Base-by-base conservation (phyloP, 164 flowering plant species). In the Aristolochia contorta region DNA sequence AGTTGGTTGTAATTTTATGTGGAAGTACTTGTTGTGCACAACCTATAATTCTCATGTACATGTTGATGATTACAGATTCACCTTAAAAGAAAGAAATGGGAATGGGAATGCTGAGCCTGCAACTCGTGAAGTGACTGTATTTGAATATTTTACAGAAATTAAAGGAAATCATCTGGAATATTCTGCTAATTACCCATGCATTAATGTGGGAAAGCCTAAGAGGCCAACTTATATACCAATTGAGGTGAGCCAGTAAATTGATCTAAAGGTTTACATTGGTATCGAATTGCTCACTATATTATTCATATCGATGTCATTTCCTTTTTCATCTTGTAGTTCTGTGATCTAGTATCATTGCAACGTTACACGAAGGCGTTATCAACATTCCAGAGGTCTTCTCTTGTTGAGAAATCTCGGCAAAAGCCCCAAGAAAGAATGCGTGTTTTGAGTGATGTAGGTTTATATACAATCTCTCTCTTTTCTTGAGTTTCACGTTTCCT, bases 381-480 rank as follows among this genome's bases (percentile, higher is more conserved):
- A 3, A 78, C 76, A 18, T 63, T 75, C 19, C 99, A 90, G 61
- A 76, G 97, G 64, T 69, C 99, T 37, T 76, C 97, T 0, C 76
- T 94, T 1, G 99, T 94, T 16, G 97, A 91, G 65, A 94, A 79
- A 67, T 91, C 97, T 13, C 77, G 99, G 30, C 99, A 91, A 41
- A 94, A 91, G 72, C 99, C 99, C 0, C 80, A 77, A 21, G 99
- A 94, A 53, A 72, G 97, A 63, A 91, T 88, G 90, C 61, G 33
- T 18, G 77, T 69, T 32, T 69, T 94, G 58, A 53, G 77, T 22
- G 72, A 84, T 66, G 99, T 94, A 65, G 27, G 91, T 68, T 20
- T 50, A 53, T 27, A 54, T 19, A 13, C 48, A 16, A 12, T 47
- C 27, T 47, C 33, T 56, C n/a, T 16, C 16, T 23, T 15, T 15